Percentiles rank a stretch among this genome's conserved stretches.
Evolutionary conservation across 441 rosid species (phyloP).

Genomic region (Heliophila coronopifolia): DNA sequence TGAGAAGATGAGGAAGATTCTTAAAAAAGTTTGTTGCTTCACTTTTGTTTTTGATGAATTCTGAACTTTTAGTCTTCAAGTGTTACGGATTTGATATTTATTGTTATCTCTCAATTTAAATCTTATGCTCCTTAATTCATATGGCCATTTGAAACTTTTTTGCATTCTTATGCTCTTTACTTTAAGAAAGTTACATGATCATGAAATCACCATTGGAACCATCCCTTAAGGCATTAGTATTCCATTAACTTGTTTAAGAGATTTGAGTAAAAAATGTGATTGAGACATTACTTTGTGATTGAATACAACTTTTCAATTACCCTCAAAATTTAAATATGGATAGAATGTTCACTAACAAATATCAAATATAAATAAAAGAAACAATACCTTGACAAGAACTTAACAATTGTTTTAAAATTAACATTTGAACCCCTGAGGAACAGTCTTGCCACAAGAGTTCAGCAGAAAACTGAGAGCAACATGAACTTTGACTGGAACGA

Average conservation of each 20-base stretch:
- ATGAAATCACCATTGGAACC: neutral
- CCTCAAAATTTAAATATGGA: too few species aligned
- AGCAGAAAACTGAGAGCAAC: slow-evolving; percentile 47
- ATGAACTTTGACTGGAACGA: slow-evolving; percentile 37
- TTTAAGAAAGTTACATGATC: neutral
- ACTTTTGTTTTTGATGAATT: slow-evolving; percentile 8
- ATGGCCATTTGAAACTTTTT: neutral
- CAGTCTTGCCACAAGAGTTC: slow-evolving; percentile 52
- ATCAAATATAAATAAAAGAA: too few species aligned
- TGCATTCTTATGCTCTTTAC: neutral
- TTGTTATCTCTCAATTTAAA: neutral
- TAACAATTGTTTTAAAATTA: neutral
- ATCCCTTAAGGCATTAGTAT: neutral
- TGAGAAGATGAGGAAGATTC: slow-evolving; percentile 1
- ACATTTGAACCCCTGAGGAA: slow-evolving; percentile 53
- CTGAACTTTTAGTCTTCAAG: neutral
- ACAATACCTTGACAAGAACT: neutral
- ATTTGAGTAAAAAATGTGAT: neutral
- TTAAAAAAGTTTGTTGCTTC: slow-evolving; percentile 12
- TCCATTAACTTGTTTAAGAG: neutral
- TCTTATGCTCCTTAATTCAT: neutral
- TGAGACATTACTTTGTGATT: too few species aligned
- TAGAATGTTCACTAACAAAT: too few species aligned
- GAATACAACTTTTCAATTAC: too few species aligned
- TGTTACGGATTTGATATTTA: slow-evolving; percentile 3